phyloP scores from a whole-genome alignment of 2,329 filamentous ascomycete genomes.

The Fusarium beomiforme region DNA sequence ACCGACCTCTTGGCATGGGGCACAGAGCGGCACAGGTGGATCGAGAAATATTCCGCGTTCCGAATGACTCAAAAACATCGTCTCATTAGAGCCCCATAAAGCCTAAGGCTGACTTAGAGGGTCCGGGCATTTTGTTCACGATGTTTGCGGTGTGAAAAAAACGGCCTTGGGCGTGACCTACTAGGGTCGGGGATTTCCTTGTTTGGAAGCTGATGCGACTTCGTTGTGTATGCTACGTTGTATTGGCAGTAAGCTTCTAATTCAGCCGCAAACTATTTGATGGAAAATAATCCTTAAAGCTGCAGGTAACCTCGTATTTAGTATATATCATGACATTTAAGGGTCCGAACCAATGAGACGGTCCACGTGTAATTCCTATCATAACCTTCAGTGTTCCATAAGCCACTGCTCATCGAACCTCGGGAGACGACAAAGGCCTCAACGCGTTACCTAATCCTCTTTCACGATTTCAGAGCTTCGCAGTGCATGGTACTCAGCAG shows the following conservation, averaged over 20 bases:
- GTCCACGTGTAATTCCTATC: neutral
- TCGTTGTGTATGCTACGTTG: neutral
- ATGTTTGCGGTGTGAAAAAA: neutral
- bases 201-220: neutral
- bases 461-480: neutral
- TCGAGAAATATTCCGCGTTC: neutral
- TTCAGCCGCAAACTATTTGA: neutral
- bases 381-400: neutral
- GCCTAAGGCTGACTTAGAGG: neutral
- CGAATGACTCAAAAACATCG: neutral
- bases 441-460: neutral
- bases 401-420: neutral
- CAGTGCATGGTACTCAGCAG: neutral
- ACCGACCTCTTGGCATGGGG: neutral
- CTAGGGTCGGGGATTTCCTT: neutral
- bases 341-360: neutral
- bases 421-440: neutral
- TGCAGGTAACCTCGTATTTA: neutral
- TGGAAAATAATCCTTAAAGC: neutral
- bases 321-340: neutral
- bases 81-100: neutral
- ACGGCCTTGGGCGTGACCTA: no score
- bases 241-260: neutral
- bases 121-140: neutral
- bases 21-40: neutral